Conservation (phyloP, 345 rosid genomes). For the Camelina neglecta region DNA sequence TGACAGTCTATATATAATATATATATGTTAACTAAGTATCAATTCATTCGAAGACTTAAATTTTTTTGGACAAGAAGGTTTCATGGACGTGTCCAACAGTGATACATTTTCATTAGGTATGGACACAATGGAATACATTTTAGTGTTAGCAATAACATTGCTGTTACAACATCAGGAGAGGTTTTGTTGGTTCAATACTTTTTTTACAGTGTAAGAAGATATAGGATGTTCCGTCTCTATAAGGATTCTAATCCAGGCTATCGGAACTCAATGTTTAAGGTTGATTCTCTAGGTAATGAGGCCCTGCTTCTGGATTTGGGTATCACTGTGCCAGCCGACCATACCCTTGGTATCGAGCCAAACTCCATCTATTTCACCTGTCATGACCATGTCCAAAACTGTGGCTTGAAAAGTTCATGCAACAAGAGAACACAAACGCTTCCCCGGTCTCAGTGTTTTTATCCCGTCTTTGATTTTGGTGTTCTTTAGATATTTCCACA, state of each 20-base stretch:
- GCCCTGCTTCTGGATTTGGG: neutral
- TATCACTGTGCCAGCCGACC: neutral
- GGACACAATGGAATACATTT: neutral
- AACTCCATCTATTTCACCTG: slow-evolving; percentile 3
- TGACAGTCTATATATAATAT: too few relatives aligned
- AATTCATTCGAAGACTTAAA: too few relatives aligned
- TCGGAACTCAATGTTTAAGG: too few relatives aligned
- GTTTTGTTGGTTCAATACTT: neutral
- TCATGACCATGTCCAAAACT: neutral
- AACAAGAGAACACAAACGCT: neutral
- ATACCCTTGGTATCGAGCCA: neutral
- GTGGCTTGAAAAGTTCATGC: neutral
- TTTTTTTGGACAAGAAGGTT: too few relatives aligned
- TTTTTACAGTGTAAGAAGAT: neutral
- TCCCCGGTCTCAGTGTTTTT: neutral
- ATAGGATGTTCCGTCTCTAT: slow-evolving; percentile 2
- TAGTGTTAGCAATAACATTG: neutral
- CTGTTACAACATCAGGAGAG: slow-evolving; percentile 9
- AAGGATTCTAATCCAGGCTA: neutral
- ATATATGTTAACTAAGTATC: too few relatives aligned
- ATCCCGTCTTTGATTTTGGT: neutral
- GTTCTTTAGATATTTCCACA: too few relatives aligned
- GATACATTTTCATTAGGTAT: neutral
- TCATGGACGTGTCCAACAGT: too few relatives aligned
- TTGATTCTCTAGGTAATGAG: slow-evolving; percentile 1